Base-by-base conservation (phyloP, 768 basidiomycete species). In the Agrocybe pediades region DNA sequence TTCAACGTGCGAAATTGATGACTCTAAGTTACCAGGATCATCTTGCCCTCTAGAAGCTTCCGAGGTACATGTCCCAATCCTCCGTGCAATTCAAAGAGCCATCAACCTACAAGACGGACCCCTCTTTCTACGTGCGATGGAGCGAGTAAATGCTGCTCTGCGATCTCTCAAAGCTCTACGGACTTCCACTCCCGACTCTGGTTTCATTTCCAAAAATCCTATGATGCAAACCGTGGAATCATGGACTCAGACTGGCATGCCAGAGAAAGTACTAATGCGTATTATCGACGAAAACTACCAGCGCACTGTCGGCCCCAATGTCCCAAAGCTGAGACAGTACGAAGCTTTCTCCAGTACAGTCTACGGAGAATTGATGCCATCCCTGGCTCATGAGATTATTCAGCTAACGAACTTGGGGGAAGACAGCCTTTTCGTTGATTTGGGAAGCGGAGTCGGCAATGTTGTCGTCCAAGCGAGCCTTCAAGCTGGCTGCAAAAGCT, bases 271-370 rank as follows among this genome's bases (percentile, higher is more conserved):
- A 2, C 74, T 89, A 53, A 78, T 85, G 73, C 85, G 88, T 39
- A 81, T 96, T 44, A 78, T 90, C 48, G 93, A 95, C 41, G 94
- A 98, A 74, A 90, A 87, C 30, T 98, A 99, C 64, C 93, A 98
- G 64, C 84, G 97, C 23, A 84, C 86, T 16, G 95, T 98, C 1
- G 95, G 95, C 5, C 97, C 97, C 0, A 84, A 90, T 62, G 84
- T 95, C n/a, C 82, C 84, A 48, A 81, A 79, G 52, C 78, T 98
- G 49, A 86, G 81, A 63, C 83, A 86, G 60, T 95, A 98, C 68
- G 82, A 84, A 62, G 84, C 91, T 25, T 86, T 95, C 75, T 86
- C 90, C 49, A 87, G 87, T 63, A 87, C 87, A 48, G 91, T 90
- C 23, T 98, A 94, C 63, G 96, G 90, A 55, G 95, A 97, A 66